phyloP scores from a whole-genome alignment of 345 rosid genomes.

The Nephelium lappaceum region DNA sequence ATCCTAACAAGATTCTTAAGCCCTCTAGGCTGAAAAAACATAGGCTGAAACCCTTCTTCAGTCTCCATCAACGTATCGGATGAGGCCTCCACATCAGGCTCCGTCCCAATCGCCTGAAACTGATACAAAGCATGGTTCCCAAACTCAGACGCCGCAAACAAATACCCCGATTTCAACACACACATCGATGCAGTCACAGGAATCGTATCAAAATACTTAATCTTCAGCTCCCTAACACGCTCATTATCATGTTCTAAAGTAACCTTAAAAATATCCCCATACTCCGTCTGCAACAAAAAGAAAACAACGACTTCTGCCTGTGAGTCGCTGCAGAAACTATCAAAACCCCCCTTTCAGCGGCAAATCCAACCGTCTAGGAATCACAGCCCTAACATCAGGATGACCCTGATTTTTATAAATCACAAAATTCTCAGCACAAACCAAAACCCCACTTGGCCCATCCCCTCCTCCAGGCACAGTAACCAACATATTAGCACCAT shows the following conservation, averaged over 20 bases:
- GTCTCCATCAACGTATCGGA: conserved; percentile 92
- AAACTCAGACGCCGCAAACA: conserved; percentile 94
- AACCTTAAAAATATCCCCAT: conserved; percentile 91
- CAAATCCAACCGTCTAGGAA: conserved; percentile 89
- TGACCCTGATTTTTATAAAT: conserved; percentile 96
- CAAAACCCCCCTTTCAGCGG: conserved; percentile 94
- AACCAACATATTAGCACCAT: conserved; percentile 97
- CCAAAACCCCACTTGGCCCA: conserved; percentile 96
- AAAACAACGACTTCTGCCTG: conserved; percentile 90
- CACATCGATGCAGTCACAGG: conserved; percentile 88
- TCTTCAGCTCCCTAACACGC: conserved; percentile 77
- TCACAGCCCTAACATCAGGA: conserved; percentile 86
- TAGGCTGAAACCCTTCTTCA: conserved; percentile 95
- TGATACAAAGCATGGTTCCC: conserved; percentile 96
- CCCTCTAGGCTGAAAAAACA: conserved; percentile 89
- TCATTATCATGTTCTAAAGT: conserved; percentile 78
- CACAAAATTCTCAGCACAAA: conserved; percentile 96
- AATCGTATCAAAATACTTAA: conserved; percentile 92
- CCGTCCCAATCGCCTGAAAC: conserved; percentile 91
- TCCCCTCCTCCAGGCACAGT: conserved; percentile 98
- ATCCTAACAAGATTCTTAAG: conserved; percentile 92
- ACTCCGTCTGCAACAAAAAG: conserved; percentile 95
- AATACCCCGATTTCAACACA: conserved; percentile 85
- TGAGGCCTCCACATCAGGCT: conserved; percentile 89
- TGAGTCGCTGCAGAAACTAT: conserved; percentile 92